A percentile compares a stretch with the other conserved stretches of the same genome.
Conservation (phyloP, 2,329 filamentous ascomycete species). For the Fusarium buxicola region DNA sequence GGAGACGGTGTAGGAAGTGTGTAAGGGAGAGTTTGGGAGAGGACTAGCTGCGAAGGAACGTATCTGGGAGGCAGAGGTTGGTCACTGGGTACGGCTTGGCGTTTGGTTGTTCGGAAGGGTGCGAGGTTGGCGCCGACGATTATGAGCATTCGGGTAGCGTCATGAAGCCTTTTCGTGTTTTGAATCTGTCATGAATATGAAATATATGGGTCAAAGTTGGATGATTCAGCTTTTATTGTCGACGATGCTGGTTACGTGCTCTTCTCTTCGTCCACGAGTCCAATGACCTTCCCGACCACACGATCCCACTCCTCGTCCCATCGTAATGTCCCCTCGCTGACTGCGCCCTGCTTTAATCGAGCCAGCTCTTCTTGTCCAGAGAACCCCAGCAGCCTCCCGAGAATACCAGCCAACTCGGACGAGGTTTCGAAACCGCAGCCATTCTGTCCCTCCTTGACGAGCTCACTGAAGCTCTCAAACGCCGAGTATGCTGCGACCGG, state of each 20-base stretch:
- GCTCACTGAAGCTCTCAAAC: slow-evolving; percentile 89
- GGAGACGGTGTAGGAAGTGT: slow-evolving; percentile 79
- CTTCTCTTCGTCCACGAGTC: slow-evolving; percentile 49
- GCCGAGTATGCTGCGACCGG: slow-evolving; percentile 88
- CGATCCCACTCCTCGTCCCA: slow-evolving; percentile 97
- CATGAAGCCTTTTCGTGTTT: slow-evolving; percentile 35
- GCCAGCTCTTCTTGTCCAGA: slow-evolving; percentile 65
- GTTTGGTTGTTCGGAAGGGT: slow-evolving; percentile 19
- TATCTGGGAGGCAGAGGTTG: slow-evolving; percentile 1
- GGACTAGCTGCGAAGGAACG: slow-evolving; percentile 55
- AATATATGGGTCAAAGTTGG: slow-evolving; percentile 1
- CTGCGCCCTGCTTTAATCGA: slow-evolving; percentile 74
- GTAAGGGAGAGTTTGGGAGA: slow-evolving; percentile 86
- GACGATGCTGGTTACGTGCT: slow-evolving; percentile 19
- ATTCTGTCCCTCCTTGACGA: slow-evolving; percentile 89
- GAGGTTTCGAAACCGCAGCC: slow-evolving; percentile 85
- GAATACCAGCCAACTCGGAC: slow-evolving; percentile 70
- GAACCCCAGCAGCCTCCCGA: slow-evolving; percentile 72
- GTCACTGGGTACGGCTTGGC: slow-evolving; percentile 17
- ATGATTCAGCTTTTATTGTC: background rate
- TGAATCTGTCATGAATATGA: slow-evolving; percentile 20
- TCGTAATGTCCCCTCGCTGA: slow-evolving; percentile 77
- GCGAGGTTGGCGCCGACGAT: slow-evolving; percentile 15
- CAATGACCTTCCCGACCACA: slow-evolving; percentile 80
- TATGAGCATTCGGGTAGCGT: slow-evolving; percentile 38